phyloP scores from a whole-genome alignment of 176 grass and related monocot species.

The barley (Hordeum vulgare) region MorexV3_pseudomolecules_assembly NC_058519.1:550498701-550499200 shows the following conservation, averaged over 20 bases:
- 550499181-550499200: not conserved
- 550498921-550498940: not conserved
- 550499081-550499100: slow-evolving; percentile 4
- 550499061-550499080: not conserved
- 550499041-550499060: not conserved
- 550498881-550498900: not conserved
- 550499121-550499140: not conserved
- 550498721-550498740: not conserved
- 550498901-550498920: not conserved
- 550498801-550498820: not conserved
- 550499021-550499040: not conserved
- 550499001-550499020: slow-evolving; percentile 7
- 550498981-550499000: not conserved
- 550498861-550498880: not conserved
- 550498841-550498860: not conserved
- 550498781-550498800: not conserved
- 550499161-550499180: not conserved
- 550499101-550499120: not conserved
- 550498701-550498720: not conserved
- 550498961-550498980: not conserved
- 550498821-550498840: not conserved
- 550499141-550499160: not conserved
- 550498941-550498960: not conserved
- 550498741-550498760: not conserved
- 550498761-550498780: not conserved